Base-by-base conservation (phyloP, 2,329 filamentous ascomycete genomes). In the Pseudogymnoascus sp. region DNA sequence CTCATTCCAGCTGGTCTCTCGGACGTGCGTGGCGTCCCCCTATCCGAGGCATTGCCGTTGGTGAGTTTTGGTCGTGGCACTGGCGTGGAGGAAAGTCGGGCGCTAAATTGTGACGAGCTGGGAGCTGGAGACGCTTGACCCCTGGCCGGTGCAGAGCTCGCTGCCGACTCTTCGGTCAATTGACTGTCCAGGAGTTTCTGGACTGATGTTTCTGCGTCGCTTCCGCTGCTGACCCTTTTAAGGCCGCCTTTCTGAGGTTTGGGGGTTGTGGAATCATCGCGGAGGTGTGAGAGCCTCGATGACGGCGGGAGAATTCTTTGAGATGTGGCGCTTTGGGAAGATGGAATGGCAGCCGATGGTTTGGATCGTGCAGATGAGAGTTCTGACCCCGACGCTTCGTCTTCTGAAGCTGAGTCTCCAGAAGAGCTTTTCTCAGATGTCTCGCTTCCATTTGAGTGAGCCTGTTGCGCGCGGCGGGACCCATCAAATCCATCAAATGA, bases 371-470 rank as follows among this genome's bases (percentile, higher is more conserved):
- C 28, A 26, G 59, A 16, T 60, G 35, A 56, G 16, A 33, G 28
- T 8, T 56, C 50, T 10, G 50, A 35, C 28, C 5, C 50, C 2
- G 28, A 56, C 11, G 33, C 59, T 16, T 60, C 35, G 33, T 60
- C 35, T 26, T 60, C 59, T 26, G 59, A 31, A 11, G 59, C 38
- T 19, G 59, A 60, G 3, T 60, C 35, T 5, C 35, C 59, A 7
- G 38, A 60, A 40, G 33, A 26, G n/a, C 59, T 60, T 60, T 41
- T 41, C 10, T 60, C 59, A 16, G 59, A 60, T n/a, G 59, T 40
- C 33, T 60, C 59, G 26, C 59, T 60, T 19, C 38, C 59, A 40
- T 41, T 37, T 26, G 31, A 35, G 56, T 12, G 31, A 3, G 31
- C 31, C 7, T 38, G 33, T 41, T 40, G 59, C 22, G 6, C 7